Conservation (phyloP, 208 protist genomes). For the Entamoeba histolytica region DNA sequence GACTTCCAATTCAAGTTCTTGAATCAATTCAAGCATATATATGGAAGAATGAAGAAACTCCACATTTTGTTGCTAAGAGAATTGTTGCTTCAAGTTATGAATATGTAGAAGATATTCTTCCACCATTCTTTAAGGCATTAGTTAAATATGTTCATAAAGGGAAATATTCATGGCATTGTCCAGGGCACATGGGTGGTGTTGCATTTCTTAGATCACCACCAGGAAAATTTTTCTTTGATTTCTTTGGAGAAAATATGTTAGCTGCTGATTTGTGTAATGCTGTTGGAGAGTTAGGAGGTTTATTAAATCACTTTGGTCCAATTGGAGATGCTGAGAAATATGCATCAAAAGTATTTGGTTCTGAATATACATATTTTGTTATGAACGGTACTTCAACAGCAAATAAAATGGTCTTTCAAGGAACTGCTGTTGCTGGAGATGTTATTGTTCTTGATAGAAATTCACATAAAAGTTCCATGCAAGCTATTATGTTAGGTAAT, state of each 20-base stretch:
- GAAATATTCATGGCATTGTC: not conserved
- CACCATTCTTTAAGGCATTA: not conserved
- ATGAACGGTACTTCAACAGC: not conserved
- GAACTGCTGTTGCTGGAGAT: not conserved
- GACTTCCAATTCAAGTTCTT: not conserved
- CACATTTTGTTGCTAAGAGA: not conserved
- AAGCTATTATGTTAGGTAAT: not conserved
- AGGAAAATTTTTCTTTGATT: not conserved
- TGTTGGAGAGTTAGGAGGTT: not conserved
- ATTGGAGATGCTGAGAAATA: not conserved
- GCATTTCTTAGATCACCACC: not conserved
- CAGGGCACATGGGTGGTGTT: not conserved
- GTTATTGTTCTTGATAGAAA: not conserved
- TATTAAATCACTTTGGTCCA: not conserved
- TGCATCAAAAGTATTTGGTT: not conserved
- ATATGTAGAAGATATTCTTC: not conserved
- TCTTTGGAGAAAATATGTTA: not conserved
- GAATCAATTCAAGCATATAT: not conserved
- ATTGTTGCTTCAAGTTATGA: not conserved
- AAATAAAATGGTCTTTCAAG: not conserved
- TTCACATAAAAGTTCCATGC: not conserved
- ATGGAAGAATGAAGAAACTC: not conserved
- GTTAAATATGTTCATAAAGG: not conserved
- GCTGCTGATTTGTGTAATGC: not conserved
- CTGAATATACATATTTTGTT: not conserved